Conservation (phyloP, 2,329 filamentous ascomycete species). For the Sporothrix inflata region DNA sequence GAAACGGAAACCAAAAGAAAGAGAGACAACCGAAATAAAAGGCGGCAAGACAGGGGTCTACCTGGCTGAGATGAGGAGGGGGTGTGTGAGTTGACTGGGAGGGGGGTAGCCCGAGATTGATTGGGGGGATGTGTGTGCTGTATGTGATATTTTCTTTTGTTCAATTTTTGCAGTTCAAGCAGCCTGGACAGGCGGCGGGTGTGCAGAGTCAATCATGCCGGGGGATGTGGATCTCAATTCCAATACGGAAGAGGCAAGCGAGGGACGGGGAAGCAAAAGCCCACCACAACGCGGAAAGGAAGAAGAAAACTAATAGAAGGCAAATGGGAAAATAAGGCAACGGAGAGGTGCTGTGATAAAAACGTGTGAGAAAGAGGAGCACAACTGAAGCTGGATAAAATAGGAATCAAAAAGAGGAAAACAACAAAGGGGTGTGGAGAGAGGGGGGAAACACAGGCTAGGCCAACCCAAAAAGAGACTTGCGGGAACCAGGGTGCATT, state of each 20-base stretch:
- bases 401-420: background rate
- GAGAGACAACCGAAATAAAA: background rate
- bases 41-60: background rate
- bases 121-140: background rate
- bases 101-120: background rate
- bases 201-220: background rate
- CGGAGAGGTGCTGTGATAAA: background rate
- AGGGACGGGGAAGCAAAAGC: background rate
- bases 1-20: background rate
- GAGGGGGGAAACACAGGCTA: background rate
- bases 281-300: background rate
- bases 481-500: background rate
- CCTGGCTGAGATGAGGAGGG: background rate
- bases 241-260: constrained; percentile 1
- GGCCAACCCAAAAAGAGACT: background rate
- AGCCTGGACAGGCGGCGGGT: background rate
- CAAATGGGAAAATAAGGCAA: background rate
- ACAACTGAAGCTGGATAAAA: background rate
- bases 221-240: constrained; percentile 18
- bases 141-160: background rate
- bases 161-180: background rate
- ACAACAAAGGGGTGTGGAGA: constrained; percentile 7
- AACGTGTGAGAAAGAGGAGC: background rate
- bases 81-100: background rate
- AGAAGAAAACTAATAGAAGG: background rate